phyloP scores from a whole-genome alignment of 352 stramenopile species.

The Phytophthora rubi region DNA sequence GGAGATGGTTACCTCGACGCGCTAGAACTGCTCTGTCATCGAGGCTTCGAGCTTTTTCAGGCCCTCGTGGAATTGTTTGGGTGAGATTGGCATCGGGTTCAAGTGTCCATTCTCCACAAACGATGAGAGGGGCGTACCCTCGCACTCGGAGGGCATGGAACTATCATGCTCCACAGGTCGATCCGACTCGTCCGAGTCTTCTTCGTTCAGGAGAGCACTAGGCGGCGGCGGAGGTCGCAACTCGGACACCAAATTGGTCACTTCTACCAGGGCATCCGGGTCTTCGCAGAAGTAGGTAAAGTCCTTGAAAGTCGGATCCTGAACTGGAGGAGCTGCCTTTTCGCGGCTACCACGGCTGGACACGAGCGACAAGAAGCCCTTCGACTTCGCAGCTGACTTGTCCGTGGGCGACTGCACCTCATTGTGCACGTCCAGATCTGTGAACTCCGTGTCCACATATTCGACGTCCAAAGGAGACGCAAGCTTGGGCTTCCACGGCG shows the following conservation, averaged over 20 bases:
- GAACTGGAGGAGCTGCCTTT: constrained; percentile 77
- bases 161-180: constrained; percentile 20
- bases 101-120: constrained; percentile 83
- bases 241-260: constrained; percentile 82
- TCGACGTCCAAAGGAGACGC: constrained; percentile 85
- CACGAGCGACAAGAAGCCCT: constrained; percentile 85
- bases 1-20: constrained; percentile 83
- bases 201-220: constrained; percentile 40
- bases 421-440: constrained; percentile 79
- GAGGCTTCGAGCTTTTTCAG: constrained; percentile 72
- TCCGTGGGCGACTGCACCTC: constrained; percentile 89
- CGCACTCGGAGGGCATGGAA: constrained; percentile 43
- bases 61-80: constrained; percentile 58
- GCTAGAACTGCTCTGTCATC: constrained; percentile 75
- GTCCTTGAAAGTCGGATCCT: constrained; percentile 91
- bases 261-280: constrained; percentile 83
- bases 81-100: constrained; percentile 60
- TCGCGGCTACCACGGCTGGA: constrained; percentile 64
- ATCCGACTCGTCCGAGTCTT: constrained; percentile 46
- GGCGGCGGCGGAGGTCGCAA: constrained; percentile 59
- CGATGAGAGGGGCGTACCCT: constrained; percentile 80
- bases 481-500: constrained; percentile 88
- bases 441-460: constrained; percentile 89
- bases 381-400: constrained; percentile 73
- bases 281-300: constrained; percentile 92